A percentile compares a stretch with the other conserved stretches of the same genome.
phyloP scores from a whole-genome alignment of 2,329 filamentous ascomycete species.

The Fusarium nelsonii region DNA sequence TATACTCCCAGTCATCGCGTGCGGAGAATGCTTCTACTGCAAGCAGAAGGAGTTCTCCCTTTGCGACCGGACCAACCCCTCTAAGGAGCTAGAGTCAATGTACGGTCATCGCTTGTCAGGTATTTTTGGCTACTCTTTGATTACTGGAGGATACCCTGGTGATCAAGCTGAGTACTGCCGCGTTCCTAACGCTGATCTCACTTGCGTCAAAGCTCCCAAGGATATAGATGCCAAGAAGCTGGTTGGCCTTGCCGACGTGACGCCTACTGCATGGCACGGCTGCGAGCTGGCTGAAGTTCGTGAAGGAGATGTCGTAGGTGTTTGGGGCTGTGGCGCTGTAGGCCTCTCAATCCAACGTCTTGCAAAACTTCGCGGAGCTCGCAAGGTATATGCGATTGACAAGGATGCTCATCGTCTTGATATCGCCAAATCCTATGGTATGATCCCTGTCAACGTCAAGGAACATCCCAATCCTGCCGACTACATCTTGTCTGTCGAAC shows the following conservation, averaged over 20 bases:
- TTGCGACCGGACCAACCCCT: neutral
- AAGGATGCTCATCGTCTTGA: constrained; percentile 4
- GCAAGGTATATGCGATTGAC: constrained; percentile 11
- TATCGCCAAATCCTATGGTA: neutral
- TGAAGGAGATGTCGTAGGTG: constrained; percentile 6
- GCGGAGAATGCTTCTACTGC: constrained; percentile 12
- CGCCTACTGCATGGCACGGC: constrained; percentile 9
- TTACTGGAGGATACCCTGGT: constrained; percentile 1
- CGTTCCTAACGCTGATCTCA: constrained; percentile 1
- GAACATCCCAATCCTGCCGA: neutral
- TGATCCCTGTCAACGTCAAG: constrained; percentile 9
- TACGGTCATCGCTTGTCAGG: constrained; percentile 2
- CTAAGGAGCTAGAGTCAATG: constrained; percentile 6
- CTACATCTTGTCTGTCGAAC: constrained; percentile 1
- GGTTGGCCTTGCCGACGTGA: neutral
- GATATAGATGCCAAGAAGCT: neutral
- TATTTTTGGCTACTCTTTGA: constrained; percentile 8
- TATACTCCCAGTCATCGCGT: constrained; percentile 1
- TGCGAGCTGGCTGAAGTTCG: constrained; percentile 4
- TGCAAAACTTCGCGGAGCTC: neutral
- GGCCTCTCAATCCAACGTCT: constrained; percentile 12
- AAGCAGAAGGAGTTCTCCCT: neutral
- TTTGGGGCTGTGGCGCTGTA: constrained; percentile 6
- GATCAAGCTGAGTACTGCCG: constrained; percentile 12
- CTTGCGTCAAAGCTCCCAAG: constrained; percentile 11